A percentile compares a stretch with the other conserved stretches of the same genome.
Conservation (phyloP, 352 stramenopile species). For the Phytophthora pini region DNA sequence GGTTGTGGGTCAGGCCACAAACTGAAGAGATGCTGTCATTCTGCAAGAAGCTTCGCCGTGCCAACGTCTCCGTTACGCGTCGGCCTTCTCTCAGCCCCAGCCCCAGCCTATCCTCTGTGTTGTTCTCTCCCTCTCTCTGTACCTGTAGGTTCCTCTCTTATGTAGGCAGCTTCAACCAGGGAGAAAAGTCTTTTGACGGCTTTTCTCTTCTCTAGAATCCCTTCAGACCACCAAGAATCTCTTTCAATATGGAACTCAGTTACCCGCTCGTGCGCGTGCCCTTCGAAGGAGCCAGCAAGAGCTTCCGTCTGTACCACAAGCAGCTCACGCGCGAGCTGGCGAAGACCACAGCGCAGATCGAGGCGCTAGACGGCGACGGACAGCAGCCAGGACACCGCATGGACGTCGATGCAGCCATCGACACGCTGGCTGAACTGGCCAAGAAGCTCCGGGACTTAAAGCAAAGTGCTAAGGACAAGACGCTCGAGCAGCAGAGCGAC, state of each 20-base stretch:
- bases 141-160: no score
- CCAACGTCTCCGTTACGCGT: no score
- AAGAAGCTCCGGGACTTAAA: constrained; percentile 55
- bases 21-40: no score
- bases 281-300: constrained; percentile 79
- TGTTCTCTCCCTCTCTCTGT: no score
- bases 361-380: constrained; percentile 55
- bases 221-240: constrained; percentile 2
- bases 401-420: constrained; percentile 65
- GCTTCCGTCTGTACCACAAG: constrained; percentile 84
- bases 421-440: constrained; percentile 50
- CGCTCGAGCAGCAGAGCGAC: constrained; percentile 54
- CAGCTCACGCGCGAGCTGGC: constrained; percentile 74
- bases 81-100: no score
- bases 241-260: constrained; percentile 58
- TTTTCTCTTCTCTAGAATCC: no score
- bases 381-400: constrained; percentile 70
- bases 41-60: no score
- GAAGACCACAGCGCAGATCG: constrained; percentile 50
- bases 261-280: constrained; percentile 77
- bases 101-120: no score
- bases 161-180: no score
- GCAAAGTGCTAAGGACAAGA: constrained; percentile 54
- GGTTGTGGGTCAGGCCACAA: no score
- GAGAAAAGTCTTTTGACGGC: no score